phyloP scores from a whole-genome alignment of 1,284 basidiomycete species.

The Singerocomus rubriflavus region DNA sequence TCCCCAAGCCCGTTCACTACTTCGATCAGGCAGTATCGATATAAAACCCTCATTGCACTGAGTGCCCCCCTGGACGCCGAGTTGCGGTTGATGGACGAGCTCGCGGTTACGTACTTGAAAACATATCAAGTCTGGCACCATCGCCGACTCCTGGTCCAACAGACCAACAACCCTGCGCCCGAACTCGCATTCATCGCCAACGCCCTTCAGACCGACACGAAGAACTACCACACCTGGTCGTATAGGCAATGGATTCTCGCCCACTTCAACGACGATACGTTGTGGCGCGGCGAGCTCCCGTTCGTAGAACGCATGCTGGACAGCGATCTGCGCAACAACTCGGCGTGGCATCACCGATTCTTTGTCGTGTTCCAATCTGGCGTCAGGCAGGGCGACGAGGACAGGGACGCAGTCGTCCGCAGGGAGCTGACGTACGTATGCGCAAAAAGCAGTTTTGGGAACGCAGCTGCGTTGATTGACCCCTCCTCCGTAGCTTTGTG shows the following conservation, averaged over 20 bases:
- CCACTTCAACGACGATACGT: slow-evolving; percentile 66
- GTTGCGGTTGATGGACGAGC: slow-evolving; percentile 78
- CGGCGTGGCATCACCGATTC: slow-evolving; percentile 98
- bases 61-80: slow-evolving; percentile 69
- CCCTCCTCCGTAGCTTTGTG: slow-evolving; percentile 41
- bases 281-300: slow-evolving; percentile 78
- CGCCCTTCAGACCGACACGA: slow-evolving; percentile 71
- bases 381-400: slow-evolving; percentile 53
- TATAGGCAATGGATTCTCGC: slow-evolving; percentile 90
- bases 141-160: slow-evolving; percentile 75
- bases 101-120: slow-evolving; percentile 82
- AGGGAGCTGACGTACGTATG: slow-evolving; percentile 67
- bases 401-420: slow-evolving; percentile 53
- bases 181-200: slow-evolving; percentile 81
- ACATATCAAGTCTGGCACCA: slow-evolving; percentile 99
- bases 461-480: slow-evolving; percentile 10
- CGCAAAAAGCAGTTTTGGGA: not conserved
- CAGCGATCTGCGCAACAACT: slow-evolving; percentile 90
- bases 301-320: slow-evolving; percentile 77
- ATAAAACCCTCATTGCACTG: slow-evolving; percentile 74
- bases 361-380: slow-evolving; percentile 83
- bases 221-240: slow-evolving; percentile 97
- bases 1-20: not conserved
- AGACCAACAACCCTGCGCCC: slow-evolving; percentile 48
- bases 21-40: slow-evolving; percentile 82